These are phyloP conservation scores for Perkinsus marinus DNA, from an alignment of 169 alveolate species.

Conservation along the genomic window DNA sequence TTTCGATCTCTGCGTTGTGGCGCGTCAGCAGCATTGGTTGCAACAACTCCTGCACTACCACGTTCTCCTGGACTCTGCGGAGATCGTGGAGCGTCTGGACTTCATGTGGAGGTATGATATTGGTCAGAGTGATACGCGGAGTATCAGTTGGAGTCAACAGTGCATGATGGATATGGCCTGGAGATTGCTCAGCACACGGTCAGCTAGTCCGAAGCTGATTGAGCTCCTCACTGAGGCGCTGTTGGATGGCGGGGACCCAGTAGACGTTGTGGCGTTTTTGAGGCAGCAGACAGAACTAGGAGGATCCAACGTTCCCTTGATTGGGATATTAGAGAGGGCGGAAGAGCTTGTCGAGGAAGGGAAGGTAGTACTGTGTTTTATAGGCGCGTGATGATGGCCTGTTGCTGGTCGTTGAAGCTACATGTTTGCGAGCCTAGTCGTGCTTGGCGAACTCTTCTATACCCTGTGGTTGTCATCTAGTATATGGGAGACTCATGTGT, in stretches of 20 bases:
- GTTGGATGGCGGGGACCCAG: not conserved
- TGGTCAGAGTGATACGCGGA: not conserved
- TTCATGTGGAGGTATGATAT: not conserved
- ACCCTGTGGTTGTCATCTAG: too few relatives aligned
- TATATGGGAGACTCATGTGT: too few relatives aligned
- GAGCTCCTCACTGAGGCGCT: not conserved
- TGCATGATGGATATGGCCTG: not conserved
- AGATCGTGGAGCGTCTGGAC: not conserved
- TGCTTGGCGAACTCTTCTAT: too few relatives aligned
- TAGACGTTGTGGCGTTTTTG: not conserved
- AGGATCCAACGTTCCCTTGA: not conserved
- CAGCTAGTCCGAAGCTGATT: not conserved
- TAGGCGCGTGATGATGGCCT: not conserved
- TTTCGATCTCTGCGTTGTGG: not conserved
- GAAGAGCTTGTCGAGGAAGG: not conserved
- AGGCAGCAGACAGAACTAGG: not conserved
- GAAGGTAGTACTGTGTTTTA: not conserved
- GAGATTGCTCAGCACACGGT: not conserved
- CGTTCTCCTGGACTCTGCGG: not conserved
- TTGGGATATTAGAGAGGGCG: not conserved
- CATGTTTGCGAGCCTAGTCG: not conserved
- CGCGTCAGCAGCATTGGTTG: not conserved
- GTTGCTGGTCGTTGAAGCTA: not conserved
- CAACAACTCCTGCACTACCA: not conserved
- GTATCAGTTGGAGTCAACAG: not conserved